These are phyloP conservation scores for Andrographis paniculata DNA, from an alignment of 305 asterid genomes.

Conservation along the genomic window DNA sequence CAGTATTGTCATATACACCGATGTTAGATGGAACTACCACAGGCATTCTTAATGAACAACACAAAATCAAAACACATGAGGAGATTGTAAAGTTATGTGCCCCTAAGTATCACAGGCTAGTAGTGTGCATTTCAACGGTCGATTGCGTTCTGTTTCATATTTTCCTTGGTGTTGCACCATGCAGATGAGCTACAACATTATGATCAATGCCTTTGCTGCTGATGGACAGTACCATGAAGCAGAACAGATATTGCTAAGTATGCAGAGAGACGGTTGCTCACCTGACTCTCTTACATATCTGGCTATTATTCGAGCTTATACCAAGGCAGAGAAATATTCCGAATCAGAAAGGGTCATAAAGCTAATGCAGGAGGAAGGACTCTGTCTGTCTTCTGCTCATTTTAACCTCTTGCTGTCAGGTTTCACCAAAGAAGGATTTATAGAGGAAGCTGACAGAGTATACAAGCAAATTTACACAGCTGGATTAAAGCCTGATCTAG, in stretches of 20 bases:
- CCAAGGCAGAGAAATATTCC: slow-evolving; percentile 24
- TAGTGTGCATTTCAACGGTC: neutral
- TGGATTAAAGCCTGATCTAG: slow-evolving; percentile 43
- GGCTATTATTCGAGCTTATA: slow-evolving; percentile 57
- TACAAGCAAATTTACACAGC: slow-evolving; percentile 31
- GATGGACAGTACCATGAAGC: slow-evolving; percentile 58
- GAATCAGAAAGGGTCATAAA: slow-evolving; percentile 54
- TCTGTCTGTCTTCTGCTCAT: slow-evolving; percentile 52
- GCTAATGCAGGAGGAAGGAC: slow-evolving; percentile 61
- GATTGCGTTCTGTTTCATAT: neutral
- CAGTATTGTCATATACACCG: neutral
- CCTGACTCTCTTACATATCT: slow-evolving; percentile 66
- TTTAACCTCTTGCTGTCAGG: slow-evolving; percentile 46
- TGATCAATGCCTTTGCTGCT: slow-evolving; percentile 53
- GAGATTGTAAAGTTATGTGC: too few species aligned
- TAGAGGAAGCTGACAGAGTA: slow-evolving; percentile 52
- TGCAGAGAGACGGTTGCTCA: slow-evolving; percentile 38
- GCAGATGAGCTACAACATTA: slow-evolving; percentile 70
- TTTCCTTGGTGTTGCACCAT: slow-evolving; percentile 9
- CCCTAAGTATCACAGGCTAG: neutral
- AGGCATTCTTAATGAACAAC: too few species aligned
- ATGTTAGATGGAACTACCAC: too few species aligned
- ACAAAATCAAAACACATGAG: too few species aligned
- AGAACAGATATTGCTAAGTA: slow-evolving; percentile 43
- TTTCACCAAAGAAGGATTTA: slow-evolving; percentile 45